phyloP scores from a whole-genome alignment of 2,329 filamentous ascomycete species.

The Thielaviopsis euricoi region DNA sequence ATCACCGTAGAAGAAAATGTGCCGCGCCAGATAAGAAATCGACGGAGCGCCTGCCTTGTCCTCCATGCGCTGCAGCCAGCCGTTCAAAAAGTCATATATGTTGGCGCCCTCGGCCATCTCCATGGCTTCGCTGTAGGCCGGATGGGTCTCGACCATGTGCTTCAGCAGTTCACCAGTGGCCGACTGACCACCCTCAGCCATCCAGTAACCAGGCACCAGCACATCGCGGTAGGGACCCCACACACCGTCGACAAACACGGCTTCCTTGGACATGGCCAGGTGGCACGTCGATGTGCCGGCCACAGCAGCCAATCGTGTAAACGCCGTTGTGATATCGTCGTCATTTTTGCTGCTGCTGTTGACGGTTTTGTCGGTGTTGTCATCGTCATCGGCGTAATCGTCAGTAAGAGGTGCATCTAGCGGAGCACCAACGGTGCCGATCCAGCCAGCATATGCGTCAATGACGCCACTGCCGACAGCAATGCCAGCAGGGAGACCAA shows the following conservation, averaged over 20 bases:
- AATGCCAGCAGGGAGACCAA: slow-evolving; percentile 74
- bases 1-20: slow-evolving; percentile 98
- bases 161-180: slow-evolving; percentile 90
- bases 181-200: slow-evolving; percentile 93
- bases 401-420: slow-evolving; percentile 46
- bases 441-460: slow-evolving; percentile 96
- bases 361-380: no score
- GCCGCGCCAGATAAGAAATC: slow-evolving; percentile 71
- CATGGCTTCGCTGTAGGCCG: slow-evolving; percentile 66
- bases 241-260: slow-evolving; percentile 86
- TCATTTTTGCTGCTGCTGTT: no score
- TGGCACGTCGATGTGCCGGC: slow-evolving; percentile 97
- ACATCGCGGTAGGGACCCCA: slow-evolving; percentile 97
- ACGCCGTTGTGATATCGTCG: slow-evolving; percentile 84
- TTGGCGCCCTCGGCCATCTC: slow-evolving; percentile 68
- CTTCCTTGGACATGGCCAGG: slow-evolving; percentile 82
- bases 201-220: slow-evolving; percentile 81
- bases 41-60: slow-evolving; percentile 53
- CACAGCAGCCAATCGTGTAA: slow-evolving; percentile 81
- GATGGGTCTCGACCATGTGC: slow-evolving; percentile 88
- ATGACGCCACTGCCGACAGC: slow-evolving; percentile 94
- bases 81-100: slow-evolving; percentile 90
- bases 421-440: slow-evolving; percentile 95
- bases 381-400: background rate
- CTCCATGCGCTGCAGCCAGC: slow-evolving; percentile 63